Base-by-base conservation (phyloP, 768 basidiomycete species). In the Boletellus ananas region DNA sequence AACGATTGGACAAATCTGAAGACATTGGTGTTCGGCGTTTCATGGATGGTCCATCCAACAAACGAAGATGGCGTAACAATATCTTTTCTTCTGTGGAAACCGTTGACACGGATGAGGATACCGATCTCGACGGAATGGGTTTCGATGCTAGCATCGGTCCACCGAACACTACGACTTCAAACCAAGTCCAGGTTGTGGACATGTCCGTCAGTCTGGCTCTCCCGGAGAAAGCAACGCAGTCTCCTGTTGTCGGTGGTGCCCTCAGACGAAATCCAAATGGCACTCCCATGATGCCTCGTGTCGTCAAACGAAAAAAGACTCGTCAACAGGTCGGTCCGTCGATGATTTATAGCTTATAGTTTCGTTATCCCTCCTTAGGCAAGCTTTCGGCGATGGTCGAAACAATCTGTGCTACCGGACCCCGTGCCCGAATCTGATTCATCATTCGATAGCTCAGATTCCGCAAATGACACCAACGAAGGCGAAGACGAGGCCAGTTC, bases 361-460 rank as follows among this genome's bases (percentile, higher is more conserved):
- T 40, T 46, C 14, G 6, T 49, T 21, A 50, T 49, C 42, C 52
- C 58, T 34, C 16, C 29, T 13, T 37, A 78, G 74, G 59, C 62
- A 47, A 58, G 55, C n/a, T 75, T 80, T 56, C 69, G 71, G 39
- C 74, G 74, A 44, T 87, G 85, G 86, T 78, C 70, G 46, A 64
- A 61, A 34, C 58, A 56, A 49, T 56, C 68, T 25, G 57, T 58
- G 48, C 67, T 42, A 38, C 61, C 69, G 39, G 57, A 57, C 36
- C 56, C 53, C 34, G 68, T 61, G 13, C 67, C 64, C 31, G 71
- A 74, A 25, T 76, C 79, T 4, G 80, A 80, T n/a, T 76, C 75
- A 3, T 86, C 83, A 3, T 89, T 85, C 56, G 85, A 89, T 64
- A 90, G 84, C 60, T 90, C 87, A 9, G 84, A 89, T 65, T 87